Evolutionary conservation across 2,329 filamentous ascomycete species (phyloP), one percentile per base, ranked within the genome.

Genomic region (Fusarium burgessii): DNA sequence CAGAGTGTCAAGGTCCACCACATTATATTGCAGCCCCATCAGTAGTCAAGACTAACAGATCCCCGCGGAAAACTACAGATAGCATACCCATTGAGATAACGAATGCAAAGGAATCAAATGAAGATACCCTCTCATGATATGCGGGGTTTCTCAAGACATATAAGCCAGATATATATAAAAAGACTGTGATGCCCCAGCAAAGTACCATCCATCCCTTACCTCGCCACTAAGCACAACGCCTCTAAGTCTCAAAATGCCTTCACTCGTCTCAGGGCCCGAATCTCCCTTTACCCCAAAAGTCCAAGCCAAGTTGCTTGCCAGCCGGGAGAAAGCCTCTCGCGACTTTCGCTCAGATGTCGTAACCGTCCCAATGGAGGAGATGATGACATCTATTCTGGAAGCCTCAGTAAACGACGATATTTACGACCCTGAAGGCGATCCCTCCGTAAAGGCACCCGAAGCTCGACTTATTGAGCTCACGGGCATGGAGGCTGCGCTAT

Each of bases 271-370:
- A 27, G 20, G 35, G n/a, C 17, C 54, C 14, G 66, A 70, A 17
- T 66, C 66, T 17, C 66, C 51, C 17, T 70, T 70, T 38, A 70
- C 61, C 4, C 51, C 66, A 6, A 66, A 66, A 29, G 61, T 70
- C 13, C 38, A 54, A 38, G 67, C 67, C 8, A 70, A 70, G 18
- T 33, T 70, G 13, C 56, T 58, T 18, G 38, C 51, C 15, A 66
- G 35, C 38, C 36, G 57, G n/a, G 52, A 51, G 62, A 75, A 27
- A 69, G 74, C 52, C 59, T 76, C 20, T 68, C 74, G 23, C 5
- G 75, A 77, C 59, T 77, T 76, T 41, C 72, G 75, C 36, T 76
- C 75, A 41, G 76, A 77, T 75, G 76, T 77, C 17, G 70, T 77
- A 9, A 77, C 76, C 4, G 74, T 75, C 6, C 76, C 73, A 3